Conservation (phyloP, 352 stramenopile species). For the Globisporangium parvum region DNA sequence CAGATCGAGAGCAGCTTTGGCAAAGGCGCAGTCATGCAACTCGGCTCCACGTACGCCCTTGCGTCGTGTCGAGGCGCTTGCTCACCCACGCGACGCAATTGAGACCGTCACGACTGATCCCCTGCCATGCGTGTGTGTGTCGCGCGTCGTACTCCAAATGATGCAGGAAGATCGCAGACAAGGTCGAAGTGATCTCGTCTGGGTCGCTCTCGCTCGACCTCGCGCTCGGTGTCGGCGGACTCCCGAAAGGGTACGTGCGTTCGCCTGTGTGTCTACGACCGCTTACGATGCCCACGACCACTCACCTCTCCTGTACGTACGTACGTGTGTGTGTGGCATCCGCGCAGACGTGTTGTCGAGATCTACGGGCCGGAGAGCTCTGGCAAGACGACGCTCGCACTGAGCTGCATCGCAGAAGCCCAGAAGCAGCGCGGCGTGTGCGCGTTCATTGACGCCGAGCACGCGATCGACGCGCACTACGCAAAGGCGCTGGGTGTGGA, state of each 20-base stretch:
- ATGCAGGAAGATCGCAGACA: constrained; percentile 76
- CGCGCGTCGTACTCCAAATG: no score
- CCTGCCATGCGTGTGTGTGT: no score
- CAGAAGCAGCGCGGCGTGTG: constrained; percentile 94
- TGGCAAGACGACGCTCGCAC: constrained; percentile 97
- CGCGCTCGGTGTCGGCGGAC: constrained; percentile 88
- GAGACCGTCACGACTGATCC: neutral
- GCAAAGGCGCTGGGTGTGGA: constrained; percentile 91
- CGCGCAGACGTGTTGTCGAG: constrained; percentile 92
- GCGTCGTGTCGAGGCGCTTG: neutral
- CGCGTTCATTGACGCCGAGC: constrained; percentile 98
- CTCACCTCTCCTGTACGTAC: neutral
- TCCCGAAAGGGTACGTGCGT: constrained; percentile 84
- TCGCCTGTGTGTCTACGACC: neutral
- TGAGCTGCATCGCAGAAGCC: constrained; percentile 95
- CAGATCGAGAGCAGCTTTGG: constrained; percentile 96
- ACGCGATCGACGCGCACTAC: constrained; percentile 97
- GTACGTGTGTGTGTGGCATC: constrained; percentile 7
- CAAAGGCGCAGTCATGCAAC: constrained; percentile 94
- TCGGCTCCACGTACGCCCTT: constrained; percentile 81
- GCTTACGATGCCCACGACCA: neutral
- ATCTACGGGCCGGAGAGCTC: constrained; percentile 98
- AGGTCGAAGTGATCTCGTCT: constrained; percentile 92
- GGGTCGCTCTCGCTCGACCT: constrained; percentile 93
- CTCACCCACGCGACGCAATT: no score